These are phyloP conservation scores for Decorospora gaudefroyi DNA, from an alignment of 2,329 filamentous ascomycete genomes.

Conservation along the genomic window DNA sequence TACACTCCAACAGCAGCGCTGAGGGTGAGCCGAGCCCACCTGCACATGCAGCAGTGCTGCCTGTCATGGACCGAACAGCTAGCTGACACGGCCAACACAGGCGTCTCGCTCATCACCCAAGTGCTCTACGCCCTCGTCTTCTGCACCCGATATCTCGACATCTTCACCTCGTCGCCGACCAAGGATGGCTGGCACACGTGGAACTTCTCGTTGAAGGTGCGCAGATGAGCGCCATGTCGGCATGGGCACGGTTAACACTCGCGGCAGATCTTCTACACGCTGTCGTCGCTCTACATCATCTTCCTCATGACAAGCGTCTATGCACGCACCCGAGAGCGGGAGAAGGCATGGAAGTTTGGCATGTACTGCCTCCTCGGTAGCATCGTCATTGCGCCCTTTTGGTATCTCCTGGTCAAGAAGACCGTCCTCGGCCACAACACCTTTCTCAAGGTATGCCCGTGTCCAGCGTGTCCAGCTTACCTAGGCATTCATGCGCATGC, in stretches of 20 bases:
- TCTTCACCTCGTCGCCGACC: slow-evolving; percentile 61
- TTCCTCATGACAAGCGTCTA: slow-evolving; percentile 84
- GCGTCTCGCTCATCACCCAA: slow-evolving; percentile 90
- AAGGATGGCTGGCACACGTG: slow-evolving; percentile 43
- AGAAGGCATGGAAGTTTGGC: slow-evolving; percentile 92
- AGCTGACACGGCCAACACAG: slow-evolving; percentile 52
- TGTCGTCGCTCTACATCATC: slow-evolving; percentile 83
- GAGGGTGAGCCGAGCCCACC: slow-evolving; percentile 63
- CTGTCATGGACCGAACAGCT: too few species aligned
- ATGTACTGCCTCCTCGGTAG: slow-evolving; percentile 69
- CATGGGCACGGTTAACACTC: slow-evolving; percentile 17
- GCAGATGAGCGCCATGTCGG: background rate
- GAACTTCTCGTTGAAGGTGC: slow-evolving; percentile 75
- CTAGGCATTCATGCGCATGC: background rate
- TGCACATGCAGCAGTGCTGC: background rate
- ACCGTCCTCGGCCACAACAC: slow-evolving; percentile 49
- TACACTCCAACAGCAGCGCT: slow-evolving; percentile 83
- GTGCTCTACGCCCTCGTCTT: slow-evolving; percentile 86
- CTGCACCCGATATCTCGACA: slow-evolving; percentile 80
- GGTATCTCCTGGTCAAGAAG: slow-evolving; percentile 68
- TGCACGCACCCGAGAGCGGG: slow-evolving; percentile 83
- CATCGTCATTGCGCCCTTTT: slow-evolving; percentile 70
- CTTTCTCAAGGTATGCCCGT: slow-evolving; percentile 48
- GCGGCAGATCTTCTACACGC: slow-evolving; percentile 74
- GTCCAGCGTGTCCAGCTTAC: too few species aligned